Conservation (phyloP, 2,329 filamentous ascomycete species). For the Monosporascus sp. region DNA sequence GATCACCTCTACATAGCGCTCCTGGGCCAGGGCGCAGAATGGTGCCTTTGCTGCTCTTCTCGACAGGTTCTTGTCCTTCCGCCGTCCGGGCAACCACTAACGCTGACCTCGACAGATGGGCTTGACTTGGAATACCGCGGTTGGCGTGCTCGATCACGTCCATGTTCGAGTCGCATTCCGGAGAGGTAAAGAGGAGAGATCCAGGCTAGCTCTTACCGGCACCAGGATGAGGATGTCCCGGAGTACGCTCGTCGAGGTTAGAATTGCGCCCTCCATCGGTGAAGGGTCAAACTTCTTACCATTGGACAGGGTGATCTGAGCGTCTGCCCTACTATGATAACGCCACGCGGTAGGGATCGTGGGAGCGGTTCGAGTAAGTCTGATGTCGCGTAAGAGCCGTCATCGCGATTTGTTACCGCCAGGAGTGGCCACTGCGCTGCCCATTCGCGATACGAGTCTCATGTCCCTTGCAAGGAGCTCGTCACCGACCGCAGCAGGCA, state of each 20-base stretch:
- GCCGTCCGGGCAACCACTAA: slow-evolving; percentile 37
- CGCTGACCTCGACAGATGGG: slow-evolving; percentile 44
- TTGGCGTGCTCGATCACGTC: slow-evolving; percentile 44
- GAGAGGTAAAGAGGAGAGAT: slow-evolving; percentile 44
- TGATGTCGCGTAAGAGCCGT: slow-evolving; percentile 57
- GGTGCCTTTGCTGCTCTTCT: slow-evolving; percentile 60
- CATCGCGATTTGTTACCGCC: slow-evolving; percentile 50
- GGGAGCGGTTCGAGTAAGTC: slow-evolving; percentile 53
- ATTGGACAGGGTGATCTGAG: slow-evolving; percentile 56
- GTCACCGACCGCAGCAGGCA: slow-evolving; percentile 48
- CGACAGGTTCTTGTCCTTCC: slow-evolving; percentile 27
- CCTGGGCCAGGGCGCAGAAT: slow-evolving; percentile 48
- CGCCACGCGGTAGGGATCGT: slow-evolving; percentile 50
- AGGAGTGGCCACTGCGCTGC: slow-evolving; percentile 60
- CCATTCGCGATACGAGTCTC: slow-evolving; percentile 56
- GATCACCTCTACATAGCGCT: slow-evolving; percentile 41
- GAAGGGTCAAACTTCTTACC: slow-evolving; percentile 66
- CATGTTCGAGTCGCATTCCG: slow-evolving; percentile 21
- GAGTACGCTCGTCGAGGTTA: slow-evolving; percentile 36
- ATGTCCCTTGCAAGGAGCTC: slow-evolving; percentile 43
- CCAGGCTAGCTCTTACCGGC: slow-evolving; percentile 51
- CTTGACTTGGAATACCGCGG: slow-evolving; percentile 40
- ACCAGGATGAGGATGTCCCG: slow-evolving; percentile 54
- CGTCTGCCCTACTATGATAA: slow-evolving; percentile 57
- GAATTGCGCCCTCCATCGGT: slow-evolving; percentile 51